A percentile compares a stretch with the other conserved stretches of the same genome.
Conservation (phyloP, 116 monocot species). For the Trichopus zeylanicus region DNA sequence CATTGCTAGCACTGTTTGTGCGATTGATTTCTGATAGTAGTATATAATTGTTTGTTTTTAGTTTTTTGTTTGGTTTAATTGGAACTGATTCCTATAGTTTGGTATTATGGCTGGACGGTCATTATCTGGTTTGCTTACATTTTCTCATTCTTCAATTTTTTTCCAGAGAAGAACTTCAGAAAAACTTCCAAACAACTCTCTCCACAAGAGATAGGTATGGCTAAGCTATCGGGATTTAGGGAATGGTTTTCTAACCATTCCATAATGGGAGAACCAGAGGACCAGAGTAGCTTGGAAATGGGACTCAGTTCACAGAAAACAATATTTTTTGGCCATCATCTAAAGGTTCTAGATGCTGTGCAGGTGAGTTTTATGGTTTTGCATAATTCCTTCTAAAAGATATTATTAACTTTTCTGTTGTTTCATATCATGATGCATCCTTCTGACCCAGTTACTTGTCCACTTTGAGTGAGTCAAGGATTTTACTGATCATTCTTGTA, state of each 20-base stretch:
- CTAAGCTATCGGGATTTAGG: constrained; percentile 81
- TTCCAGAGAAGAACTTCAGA: constrained; percentile 21
- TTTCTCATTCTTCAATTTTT: neutral
- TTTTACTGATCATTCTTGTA: too few relatives aligned
- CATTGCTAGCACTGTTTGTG: neutral
- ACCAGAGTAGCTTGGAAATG: constrained; percentile 15
- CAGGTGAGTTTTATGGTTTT: constrained; percentile 45
- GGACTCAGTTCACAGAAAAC: constrained; percentile 56
- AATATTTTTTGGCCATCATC: constrained; percentile 93
- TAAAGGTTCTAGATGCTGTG: constrained; percentile 92
- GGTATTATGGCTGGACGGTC: neutral
- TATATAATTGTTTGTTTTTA: neutral
- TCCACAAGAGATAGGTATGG: constrained; percentile 77
- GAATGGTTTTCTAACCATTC: constrained; percentile 85
- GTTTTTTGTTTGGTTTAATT: neutral
- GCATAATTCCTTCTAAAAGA: neutral
- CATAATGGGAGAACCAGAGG: constrained; percentile 21
- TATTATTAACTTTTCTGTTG: too few relatives aligned
- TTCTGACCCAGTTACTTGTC: too few relatives aligned
- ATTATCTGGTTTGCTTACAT: neutral
- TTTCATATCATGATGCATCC: too few relatives aligned
- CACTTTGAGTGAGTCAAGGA: too few relatives aligned
- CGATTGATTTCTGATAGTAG: too few relatives aligned
- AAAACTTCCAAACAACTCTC: constrained; percentile 42
- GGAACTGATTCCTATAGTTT: neutral